Base-by-base conservation (phyloP, 2,329 filamentous ascomycete species). In the Helotiales sp. region DNA sequence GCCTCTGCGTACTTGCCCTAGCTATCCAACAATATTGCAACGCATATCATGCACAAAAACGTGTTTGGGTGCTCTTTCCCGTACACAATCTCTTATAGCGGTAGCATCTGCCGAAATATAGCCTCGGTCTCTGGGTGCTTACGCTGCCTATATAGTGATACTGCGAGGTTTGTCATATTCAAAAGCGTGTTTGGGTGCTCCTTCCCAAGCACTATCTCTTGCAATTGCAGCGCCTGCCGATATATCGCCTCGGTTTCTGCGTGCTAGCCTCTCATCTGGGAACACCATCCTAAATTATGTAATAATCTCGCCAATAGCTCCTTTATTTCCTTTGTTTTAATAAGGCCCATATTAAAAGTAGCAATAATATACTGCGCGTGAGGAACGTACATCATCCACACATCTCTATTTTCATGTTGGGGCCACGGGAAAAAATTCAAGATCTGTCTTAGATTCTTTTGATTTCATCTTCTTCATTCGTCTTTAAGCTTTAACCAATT, bases 1-100 rank as follows among this genome's bases (percentile, higher is more conserved):
- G 69, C 70, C 40, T 71, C 68, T 8, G 61, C 55, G 37, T 66
- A 69, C 61, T 60, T 60, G 45, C 54, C 57, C 32, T 20, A 69
- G 55, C 40, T 54, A 20, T 57, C 3, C 26, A 67, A 61, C n/a
- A 50, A 34, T 10, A 37, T 1, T 17, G 61, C 65, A 3, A 60
- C 54, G 11, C 55, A 45, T 3, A 4, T 20, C 32, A 64, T 62
- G 40, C 15, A 62, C 10, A 7, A 61, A 55, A 52, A 55, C 45
- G 66, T 70, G 5, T 43, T 1, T 28, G 69, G 64, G 57, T 71
- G 66, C 26, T 64, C 52, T 5, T 61, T 66, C 7, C 70, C 62
- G 28, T 69, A 52, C 20, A 69, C 43, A 60, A 66, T 58, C 45
- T 65, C 49, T 34, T 10, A 57, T 7, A 49, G 10, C 45, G 54